A percentile compares a stretch with the other conserved stretches of the same genome.
phyloP scores from a whole-genome alignment of 2,329 filamentous ascomycete genomes.

The Drechslerella stenobrocha region DNA sequence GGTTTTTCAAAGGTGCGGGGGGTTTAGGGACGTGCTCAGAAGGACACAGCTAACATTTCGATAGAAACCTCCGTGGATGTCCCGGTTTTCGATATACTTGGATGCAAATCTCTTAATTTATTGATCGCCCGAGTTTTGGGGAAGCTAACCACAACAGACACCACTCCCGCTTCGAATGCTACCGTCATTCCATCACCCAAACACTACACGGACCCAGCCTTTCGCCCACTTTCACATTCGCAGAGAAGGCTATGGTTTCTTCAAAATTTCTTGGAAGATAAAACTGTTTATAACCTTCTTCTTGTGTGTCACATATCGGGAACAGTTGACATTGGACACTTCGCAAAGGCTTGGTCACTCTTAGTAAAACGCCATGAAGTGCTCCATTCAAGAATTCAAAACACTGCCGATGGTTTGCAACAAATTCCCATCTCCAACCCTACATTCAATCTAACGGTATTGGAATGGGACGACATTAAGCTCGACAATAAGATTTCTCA shows the following conservation, averaged over 20 bases:
- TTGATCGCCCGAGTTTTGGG: conserved; percentile 50
- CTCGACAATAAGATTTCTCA: conserved; percentile 10
- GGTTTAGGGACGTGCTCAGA: conserved; percentile 51
- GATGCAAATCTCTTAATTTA: conserved; percentile 50
- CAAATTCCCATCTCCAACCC: conserved; percentile 18
- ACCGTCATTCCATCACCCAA: conserved; percentile 15
- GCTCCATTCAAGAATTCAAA: conserved; percentile 48
- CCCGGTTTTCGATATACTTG: conserved; percentile 52
- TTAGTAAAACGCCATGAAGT: conserved; percentile 49
- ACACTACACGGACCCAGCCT: conserved; percentile 15
- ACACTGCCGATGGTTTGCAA: conserved; percentile 6
- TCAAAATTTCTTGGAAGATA: conserved; percentile 51
- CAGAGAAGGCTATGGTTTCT: conserved; percentile 52
- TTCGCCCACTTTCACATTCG: conserved; percentile 52
- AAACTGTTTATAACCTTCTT: conserved; percentile 50
- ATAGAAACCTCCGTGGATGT: conserved; percentile 51
- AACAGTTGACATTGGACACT: conserved; percentile 27
- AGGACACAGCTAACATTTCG: conserved; percentile 51
- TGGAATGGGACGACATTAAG: conserved; percentile 20
- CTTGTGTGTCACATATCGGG: conserved; percentile 48
- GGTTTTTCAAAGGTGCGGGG: conserved; percentile 50
- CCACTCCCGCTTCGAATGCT: conserved; percentile 7
- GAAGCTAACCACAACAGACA: conserved; percentile 43
- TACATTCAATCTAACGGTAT: conserved; percentile 16
- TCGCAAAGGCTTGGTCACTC: conserved; percentile 46